Percentiles rank a stretch among this genome's conserved stretches.
Conservation (phyloP, 495 filamentous ascomycete genomes). For the Talaromyces wortmannii region DNA sequence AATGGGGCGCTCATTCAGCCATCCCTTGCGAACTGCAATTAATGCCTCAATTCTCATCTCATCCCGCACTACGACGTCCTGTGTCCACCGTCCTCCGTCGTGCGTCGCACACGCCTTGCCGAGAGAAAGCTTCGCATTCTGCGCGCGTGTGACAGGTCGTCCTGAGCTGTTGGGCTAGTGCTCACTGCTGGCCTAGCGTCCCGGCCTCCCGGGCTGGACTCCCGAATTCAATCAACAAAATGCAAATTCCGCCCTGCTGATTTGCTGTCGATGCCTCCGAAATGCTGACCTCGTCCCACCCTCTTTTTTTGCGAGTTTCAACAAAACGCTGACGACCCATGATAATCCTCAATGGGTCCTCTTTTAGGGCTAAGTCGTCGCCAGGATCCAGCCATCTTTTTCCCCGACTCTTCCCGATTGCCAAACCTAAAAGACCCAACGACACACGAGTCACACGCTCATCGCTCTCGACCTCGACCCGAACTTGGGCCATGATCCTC, state of each 20-base stretch:
- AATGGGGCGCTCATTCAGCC: too few relatives aligned
- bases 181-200: background rate
- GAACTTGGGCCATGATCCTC: background rate
- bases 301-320: too few relatives aligned
- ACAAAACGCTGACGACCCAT: background rate
- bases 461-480: background rate
- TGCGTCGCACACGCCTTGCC: background rate
- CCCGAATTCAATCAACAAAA: background rate
- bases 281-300: too few relatives aligned
- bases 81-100: too few relatives aligned
- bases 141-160: background rate
- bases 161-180: too few relatives aligned
- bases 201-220: background rate
- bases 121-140: background rate
- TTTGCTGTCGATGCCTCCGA: too few relatives aligned
- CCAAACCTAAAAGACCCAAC: background rate
- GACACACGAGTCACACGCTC: background rate
- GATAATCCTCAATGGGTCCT: background rate
- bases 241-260: too few relatives aligned
- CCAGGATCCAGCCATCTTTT: background rate
- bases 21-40: background rate
- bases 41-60: background rate
- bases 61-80: too few relatives aligned
- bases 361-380: background rate
- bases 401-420: slow-evolving; percentile 9